These are phyloP conservation scores for Coemansia sp. DNA, from an alignment of 192 early-diverging fungal genomes.

Conservation along the genomic window DNA sequence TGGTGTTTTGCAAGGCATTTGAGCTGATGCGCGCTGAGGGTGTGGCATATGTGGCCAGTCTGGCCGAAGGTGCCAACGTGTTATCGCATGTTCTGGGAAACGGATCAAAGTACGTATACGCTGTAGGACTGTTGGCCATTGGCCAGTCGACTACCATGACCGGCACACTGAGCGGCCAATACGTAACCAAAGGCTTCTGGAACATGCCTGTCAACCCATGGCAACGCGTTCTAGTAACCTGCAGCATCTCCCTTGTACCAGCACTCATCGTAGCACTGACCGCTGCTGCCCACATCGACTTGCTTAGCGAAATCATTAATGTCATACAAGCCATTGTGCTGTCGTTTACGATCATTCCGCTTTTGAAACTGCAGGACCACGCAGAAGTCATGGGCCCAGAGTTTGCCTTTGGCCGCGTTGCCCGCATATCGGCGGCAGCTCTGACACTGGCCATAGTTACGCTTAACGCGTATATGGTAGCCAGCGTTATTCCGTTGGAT, in stretches of 20 bases:
- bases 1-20: conserved; percentile 62
- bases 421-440: conserved; percentile 10
- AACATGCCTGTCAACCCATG: conserved; percentile 65
- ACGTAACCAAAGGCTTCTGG: conserved; percentile 88
- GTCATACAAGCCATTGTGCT: conserved; percentile 69
- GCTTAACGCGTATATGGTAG: conserved; percentile 50
- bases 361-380: conserved; percentile 62
- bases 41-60: conserved; percentile 39
- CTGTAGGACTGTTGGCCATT: conserved; percentile 75
- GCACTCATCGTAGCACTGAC: conserved; percentile 63
- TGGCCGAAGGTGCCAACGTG: conserved; percentile 56
- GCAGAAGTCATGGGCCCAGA: conserved; percentile 56
- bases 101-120: conserved; percentile 71
- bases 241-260: conserved; percentile 64
- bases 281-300: conserved; percentile 62
- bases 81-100: conserved; percentile 62
- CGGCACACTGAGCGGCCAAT: conserved; percentile 87
- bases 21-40: conserved; percentile 57
- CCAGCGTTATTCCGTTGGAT: conserved; percentile 42
- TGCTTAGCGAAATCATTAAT: conserved; percentile 70
- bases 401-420: conserved; percentile 43
- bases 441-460: conserved; percentile 41
- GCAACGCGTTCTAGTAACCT: conserved; percentile 67
- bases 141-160: conserved; percentile 89
- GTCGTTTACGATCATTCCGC: conserved; percentile 64